Percentiles rank a stretch among this genome's conserved stretches.
phyloP scores from a whole-genome alignment of 805 yeast genomes.

The Saturnispora kantuleensis region DNA sequence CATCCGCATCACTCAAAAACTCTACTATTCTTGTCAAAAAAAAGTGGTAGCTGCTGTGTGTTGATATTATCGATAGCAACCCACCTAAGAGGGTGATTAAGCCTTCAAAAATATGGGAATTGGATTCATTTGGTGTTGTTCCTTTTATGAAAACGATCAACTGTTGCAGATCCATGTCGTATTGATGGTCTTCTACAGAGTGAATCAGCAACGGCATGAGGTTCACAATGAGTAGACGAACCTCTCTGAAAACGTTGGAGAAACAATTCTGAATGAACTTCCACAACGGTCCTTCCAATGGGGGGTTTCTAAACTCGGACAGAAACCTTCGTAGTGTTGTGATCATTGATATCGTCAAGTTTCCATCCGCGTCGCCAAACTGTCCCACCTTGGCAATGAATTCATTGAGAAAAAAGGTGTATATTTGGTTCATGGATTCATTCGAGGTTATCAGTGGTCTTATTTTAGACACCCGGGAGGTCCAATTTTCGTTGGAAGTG shows the following conservation, averaged over 20 bases:
- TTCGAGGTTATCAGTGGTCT: constrained; percentile 22
- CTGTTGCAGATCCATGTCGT: constrained; percentile 34
- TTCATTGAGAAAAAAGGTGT: constrained; percentile 17
- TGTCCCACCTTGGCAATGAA: constrained; percentile 15
- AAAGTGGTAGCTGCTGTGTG: constrained; percentile 60
- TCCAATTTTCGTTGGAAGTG: constrained; percentile 10
- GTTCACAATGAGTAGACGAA: constrained; percentile 43
- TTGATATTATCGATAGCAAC: constrained; percentile 44
- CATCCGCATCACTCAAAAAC: constrained; percentile 53
- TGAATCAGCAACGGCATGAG: constrained; percentile 41
- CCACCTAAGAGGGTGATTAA: constrained; percentile 55
- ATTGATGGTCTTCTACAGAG: constrained; percentile 29
- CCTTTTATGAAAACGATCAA: constrained; percentile 35
- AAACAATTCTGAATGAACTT: constrained; percentile 33
- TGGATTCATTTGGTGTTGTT: constrained; percentile 28
- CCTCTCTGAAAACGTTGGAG: constrained; percentile 39
- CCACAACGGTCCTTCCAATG: constrained; percentile 27
- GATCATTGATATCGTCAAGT: constrained; percentile 34
- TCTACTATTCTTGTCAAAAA: constrained; percentile 57
- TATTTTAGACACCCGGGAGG: constrained; percentile 17
- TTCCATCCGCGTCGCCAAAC: constrained; percentile 15
- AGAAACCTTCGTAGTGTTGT: constrained; percentile 39
- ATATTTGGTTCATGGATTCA: constrained; percentile 17
- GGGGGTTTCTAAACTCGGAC: constrained; percentile 43
- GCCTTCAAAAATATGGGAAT: constrained; percentile 38